Conservation (phyloP, 192 early-diverging fungal species). For the Podila verticillata region DNA sequence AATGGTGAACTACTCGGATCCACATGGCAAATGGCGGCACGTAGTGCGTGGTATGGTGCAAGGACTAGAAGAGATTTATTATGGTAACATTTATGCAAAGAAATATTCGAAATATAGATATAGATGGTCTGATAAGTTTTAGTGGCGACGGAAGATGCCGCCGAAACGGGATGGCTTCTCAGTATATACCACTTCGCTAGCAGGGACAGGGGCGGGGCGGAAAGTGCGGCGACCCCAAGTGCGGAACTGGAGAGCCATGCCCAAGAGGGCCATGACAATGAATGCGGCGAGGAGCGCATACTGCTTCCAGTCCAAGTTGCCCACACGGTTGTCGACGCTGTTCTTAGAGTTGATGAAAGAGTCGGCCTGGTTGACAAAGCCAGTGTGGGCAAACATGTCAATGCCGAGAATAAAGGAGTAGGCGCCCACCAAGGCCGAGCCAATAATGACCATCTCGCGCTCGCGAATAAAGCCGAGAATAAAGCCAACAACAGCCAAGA, state of each 20-base stretch:
- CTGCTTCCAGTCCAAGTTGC: neutral
- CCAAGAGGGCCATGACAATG: conserved; percentile 32
- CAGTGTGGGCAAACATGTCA: conserved; percentile 65
- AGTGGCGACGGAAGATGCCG: conserved; percentile 21
- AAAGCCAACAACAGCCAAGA: conserved; percentile 43
- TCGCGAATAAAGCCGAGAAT: conserved; percentile 62
- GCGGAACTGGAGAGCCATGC: conserved; percentile 34
- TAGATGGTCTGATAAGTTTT: neutral
- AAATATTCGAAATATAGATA: no score
- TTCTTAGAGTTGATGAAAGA: conserved; percentile 46
- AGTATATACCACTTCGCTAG: conserved; percentile 17
- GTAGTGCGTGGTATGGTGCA: no score
- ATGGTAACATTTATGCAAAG: no score
- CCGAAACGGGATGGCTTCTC: conserved; percentile 36
- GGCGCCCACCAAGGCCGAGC: conserved; percentile 58
- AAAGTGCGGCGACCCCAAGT: conserved; percentile 28
- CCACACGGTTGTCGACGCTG: conserved; percentile 10
- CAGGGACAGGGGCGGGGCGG: conserved; percentile 7
- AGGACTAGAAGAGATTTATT: no score
- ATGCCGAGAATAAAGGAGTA: conserved; percentile 63
- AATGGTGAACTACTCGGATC: no score
- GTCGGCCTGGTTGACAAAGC: conserved; percentile 39
- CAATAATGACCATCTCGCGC: conserved; percentile 58
- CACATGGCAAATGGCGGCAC: no score
- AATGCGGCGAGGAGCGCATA: conserved; percentile 26